phyloP scores from a whole-genome alignment of 352 stramenopile species.

The Pythium vanterpoolii region DNA sequence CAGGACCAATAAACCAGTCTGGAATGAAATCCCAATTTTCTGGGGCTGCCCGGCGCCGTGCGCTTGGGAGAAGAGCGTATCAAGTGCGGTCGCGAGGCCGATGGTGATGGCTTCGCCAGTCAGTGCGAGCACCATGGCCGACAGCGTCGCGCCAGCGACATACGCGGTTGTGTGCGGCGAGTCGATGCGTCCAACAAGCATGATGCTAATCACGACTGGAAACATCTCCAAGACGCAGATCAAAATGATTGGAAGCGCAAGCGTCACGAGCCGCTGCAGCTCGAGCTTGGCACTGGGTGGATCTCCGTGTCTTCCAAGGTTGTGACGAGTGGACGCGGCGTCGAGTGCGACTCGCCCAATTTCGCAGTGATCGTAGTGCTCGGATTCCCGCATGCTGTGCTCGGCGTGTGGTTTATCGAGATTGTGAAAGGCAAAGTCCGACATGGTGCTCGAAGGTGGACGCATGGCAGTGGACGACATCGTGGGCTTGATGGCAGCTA shows the following conservation, averaged over 20 bases:
- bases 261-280: constrained; percentile 31
- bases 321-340: no score
- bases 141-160: constrained; percentile 63
- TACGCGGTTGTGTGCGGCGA: constrained; percentile 69
- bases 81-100: constrained; percentile 82
- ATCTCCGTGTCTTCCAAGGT: no score
- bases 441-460: no score
- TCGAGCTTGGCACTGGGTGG: no score
- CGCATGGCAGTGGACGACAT: no score
- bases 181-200: constrained; percentile 66
- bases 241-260: constrained; percentile 51
- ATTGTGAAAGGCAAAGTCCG: no score
- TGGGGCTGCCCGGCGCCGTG: constrained; percentile 63
- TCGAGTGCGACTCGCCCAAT: no score
- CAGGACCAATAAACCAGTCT: constrained; percentile 75
- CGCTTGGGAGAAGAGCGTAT: constrained; percentile 86
- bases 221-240: constrained; percentile 79
- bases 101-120: constrained; percentile 70
- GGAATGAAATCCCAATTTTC: constrained; percentile 85
- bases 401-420: no score
- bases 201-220: constrained; percentile 59
- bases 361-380: no score
- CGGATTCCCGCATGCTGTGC: no score
- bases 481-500: no score
- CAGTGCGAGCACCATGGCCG: constrained; percentile 79